phyloP scores from a whole-genome alignment of 208 protist species.

The Leishmania martiniquensis region DNA sequence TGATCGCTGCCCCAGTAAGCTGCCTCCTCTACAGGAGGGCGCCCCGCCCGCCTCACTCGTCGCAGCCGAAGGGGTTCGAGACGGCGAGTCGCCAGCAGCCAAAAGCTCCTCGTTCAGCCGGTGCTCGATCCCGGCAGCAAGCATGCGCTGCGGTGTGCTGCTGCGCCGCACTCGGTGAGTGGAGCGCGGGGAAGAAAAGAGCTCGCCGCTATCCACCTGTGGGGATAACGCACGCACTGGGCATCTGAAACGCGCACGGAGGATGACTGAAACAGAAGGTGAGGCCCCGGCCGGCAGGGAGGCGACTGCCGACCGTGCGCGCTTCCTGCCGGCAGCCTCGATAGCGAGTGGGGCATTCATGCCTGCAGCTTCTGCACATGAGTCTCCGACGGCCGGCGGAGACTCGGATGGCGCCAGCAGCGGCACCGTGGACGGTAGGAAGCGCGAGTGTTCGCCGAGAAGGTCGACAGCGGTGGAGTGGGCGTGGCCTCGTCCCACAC shows the following conservation, averaged over 20 bases:
- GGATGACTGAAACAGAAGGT: no score
- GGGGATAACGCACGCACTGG: not conserved
- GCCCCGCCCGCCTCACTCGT: not conserved
- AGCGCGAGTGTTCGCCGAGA: not conserved
- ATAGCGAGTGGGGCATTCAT: not conserved
- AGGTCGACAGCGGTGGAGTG: not conserved
- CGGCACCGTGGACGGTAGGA: not conserved
- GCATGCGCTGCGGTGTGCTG: constrained; percentile 9
- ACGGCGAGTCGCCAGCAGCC: not conserved
- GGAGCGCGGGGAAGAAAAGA: not conserved
- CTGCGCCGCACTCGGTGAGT: not conserved
- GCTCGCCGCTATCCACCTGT: not conserved
- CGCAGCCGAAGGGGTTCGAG: not conserved
- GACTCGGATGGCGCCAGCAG: constrained; percentile 1
- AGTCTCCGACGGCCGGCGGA: not conserved
- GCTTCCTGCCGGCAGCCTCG: not conserved
- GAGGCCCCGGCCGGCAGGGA: not conserved
- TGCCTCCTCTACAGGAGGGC: not conserved
- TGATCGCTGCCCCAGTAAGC: not conserved
- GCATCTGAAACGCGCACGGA: not conserved
- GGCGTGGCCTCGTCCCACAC: not conserved
- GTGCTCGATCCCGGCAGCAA: constrained; percentile 14
- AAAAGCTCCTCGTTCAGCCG: not conserved
- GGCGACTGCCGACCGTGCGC: not conserved
- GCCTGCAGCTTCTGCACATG: not conserved